These are phyloP conservation scores for Pichia insulana DNA, from an alignment of 805 yeast species.

Conservation along the genomic window DNA sequence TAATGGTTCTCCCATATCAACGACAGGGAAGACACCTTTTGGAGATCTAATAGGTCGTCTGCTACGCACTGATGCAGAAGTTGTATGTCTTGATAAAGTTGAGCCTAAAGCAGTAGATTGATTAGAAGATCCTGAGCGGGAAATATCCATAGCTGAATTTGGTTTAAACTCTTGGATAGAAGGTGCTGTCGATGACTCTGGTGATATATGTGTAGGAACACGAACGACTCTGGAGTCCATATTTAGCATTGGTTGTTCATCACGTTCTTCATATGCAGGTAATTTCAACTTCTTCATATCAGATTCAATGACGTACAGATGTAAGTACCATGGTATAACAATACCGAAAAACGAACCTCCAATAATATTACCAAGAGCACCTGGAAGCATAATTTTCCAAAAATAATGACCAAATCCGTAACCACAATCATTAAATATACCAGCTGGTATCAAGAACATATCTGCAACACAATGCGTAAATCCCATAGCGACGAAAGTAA, in stretches of 20 bases:
- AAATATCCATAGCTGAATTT: slow-evolving; percentile 12
- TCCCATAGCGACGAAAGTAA: slow-evolving; percentile 71
- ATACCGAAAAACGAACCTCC: slow-evolving; percentile 70
- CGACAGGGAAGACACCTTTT: slow-evolving; percentile 70
- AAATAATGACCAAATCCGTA: slow-evolving; percentile 54
- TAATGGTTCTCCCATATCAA: slow-evolving; percentile 66
- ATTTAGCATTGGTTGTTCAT: slow-evolving; percentile 73
- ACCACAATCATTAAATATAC: slow-evolving; percentile 57
- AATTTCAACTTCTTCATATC: slow-evolving; percentile 54
- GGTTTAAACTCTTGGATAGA: slow-evolving; percentile 12
- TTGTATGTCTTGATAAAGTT: slow-evolving; percentile 1
- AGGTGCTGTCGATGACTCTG: background rate
- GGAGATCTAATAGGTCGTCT: slow-evolving; percentile 42
- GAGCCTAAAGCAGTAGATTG: background rate
- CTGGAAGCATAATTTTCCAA: slow-evolving; percentile 69
- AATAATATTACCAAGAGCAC: slow-evolving; percentile 62
- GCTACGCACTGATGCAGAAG: slow-evolving; percentile 4
- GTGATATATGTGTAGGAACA: slow-evolving; percentile 6
- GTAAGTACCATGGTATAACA: slow-evolving; percentile 64
- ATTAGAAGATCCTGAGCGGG: slow-evolving; percentile 3
- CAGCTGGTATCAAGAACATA: slow-evolving; percentile 61
- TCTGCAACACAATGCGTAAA: slow-evolving; percentile 80
- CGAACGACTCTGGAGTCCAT: slow-evolving; percentile 74
- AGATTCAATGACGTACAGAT: slow-evolving; percentile 60
- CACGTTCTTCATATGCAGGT: slow-evolving; percentile 63